Evolutionary conservation across 1,139 yeast genomes (phyloP).

Genomic region (Yamadazyma diddensiae): DNA sequence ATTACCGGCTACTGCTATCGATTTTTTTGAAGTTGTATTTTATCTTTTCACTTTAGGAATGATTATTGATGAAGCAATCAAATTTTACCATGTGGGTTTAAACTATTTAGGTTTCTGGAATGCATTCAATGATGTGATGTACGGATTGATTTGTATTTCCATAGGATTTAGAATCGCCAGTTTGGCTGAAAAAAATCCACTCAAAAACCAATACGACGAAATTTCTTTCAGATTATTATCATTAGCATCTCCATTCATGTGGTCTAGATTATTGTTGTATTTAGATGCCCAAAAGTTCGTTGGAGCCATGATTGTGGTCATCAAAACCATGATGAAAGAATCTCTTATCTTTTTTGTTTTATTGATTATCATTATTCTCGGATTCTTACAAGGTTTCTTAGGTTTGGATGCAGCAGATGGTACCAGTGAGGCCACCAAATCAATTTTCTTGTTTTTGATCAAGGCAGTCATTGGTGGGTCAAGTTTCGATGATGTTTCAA

Average conservation of each 20-base stretch:
- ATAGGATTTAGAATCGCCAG: conserved; percentile 57
- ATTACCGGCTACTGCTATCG: conserved; percentile 29
- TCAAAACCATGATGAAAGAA: conserved; percentile 85
- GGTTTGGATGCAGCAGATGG: conserved; percentile 91
- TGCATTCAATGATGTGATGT: conserved; percentile 72
- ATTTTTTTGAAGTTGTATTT: conserved; percentile 51
- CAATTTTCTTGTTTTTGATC: conserved; percentile 62
- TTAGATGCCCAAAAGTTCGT: conserved; percentile 80
- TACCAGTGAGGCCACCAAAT: conserved; percentile 65
- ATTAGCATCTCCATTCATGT: conserved; percentile 82
- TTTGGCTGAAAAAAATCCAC: conserved; percentile 25
- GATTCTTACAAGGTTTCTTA: conserved; percentile 82
- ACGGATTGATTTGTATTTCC: conserved; percentile 50
- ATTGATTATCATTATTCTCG: conserved; percentile 65
- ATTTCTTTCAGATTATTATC: conserved; percentile 71
- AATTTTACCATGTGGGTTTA: conserved; percentile 73
- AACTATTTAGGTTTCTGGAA: conserved; percentile 78
- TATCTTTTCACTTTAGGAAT: conserved; percentile 68
- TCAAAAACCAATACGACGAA: conserved; percentile 49
- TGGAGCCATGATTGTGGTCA: conserved; percentile 85
- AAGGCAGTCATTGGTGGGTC: conserved; percentile 74
- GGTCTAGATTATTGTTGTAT: conserved; percentile 74
- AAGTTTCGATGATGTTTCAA: conserved; percentile 64
- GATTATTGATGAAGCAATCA: conserved; percentile 62
- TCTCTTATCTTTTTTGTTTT: conserved; percentile 76